Percentiles rank a stretch among this genome's conserved stretches.
These are phyloP conservation scores for Komagataella mondaviorum DNA, from an alignment of 805 yeast species.

Conservation along the genomic window DNA sequence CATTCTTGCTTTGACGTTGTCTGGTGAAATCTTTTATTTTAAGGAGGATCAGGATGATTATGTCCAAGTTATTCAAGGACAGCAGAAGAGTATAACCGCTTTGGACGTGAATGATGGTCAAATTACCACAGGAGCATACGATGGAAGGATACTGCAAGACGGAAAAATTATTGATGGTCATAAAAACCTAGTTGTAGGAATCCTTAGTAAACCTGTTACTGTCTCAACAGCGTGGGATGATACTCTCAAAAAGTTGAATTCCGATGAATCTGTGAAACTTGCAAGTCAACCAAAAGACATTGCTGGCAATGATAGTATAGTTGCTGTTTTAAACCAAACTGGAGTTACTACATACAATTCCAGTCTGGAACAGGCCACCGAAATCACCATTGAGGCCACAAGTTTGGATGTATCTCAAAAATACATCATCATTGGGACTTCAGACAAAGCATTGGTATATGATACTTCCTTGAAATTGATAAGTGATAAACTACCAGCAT, in stretches of 20 bases:
- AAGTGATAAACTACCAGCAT: slow-evolving; percentile 18
- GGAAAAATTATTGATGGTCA: slow-evolving; percentile 33
- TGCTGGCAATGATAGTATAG: slow-evolving; percentile 19
- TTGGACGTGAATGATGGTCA: slow-evolving; percentile 17
- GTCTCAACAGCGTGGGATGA: slow-evolving; percentile 88
- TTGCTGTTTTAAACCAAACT: slow-evolving; percentile 33
- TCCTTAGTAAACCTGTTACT: slow-evolving; percentile 15
- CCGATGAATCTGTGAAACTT: slow-evolving; percentile 19
- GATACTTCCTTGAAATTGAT: not conserved
- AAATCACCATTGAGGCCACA: slow-evolving; percentile 25
- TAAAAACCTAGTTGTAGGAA: slow-evolving; percentile 52
- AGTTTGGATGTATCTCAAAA: slow-evolving; percentile 30
- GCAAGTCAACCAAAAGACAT: slow-evolving; percentile 36
- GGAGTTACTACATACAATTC: slow-evolving; percentile 20
- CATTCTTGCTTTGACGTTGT: slow-evolving; percentile 52
- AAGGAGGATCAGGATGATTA: slow-evolving; percentile 23
- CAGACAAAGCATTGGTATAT: not conserved
- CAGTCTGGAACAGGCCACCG: slow-evolving; percentile 12
- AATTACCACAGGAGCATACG: slow-evolving; percentile 58
- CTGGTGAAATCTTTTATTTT: slow-evolving; percentile 62
- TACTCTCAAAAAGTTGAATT: slow-evolving; percentile 29
- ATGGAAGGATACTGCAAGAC: slow-evolving; percentile 49
- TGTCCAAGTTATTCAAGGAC: slow-evolving; percentile 44
- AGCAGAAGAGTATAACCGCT: slow-evolving; percentile 71
- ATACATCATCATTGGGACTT: slow-evolving; percentile 4